A percentile compares a stretch with the other conserved stretches of the same genome.
These are phyloP conservation scores for Chaetomium olivaceum DNA, from an alignment of 2,329 filamentous ascomycete species.

Conservation along the genomic window DNA sequence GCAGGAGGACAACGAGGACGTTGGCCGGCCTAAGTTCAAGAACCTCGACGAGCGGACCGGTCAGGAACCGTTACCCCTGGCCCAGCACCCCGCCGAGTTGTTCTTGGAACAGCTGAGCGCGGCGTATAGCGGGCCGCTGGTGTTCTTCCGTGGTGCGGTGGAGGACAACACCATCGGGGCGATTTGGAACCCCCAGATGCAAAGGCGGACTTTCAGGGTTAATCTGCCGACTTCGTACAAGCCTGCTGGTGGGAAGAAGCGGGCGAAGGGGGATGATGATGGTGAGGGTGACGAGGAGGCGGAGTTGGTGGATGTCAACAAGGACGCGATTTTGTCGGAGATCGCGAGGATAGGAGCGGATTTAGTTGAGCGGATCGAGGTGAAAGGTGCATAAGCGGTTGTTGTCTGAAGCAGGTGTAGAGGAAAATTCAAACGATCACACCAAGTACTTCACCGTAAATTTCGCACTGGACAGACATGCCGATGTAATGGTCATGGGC, in stretches of 20 bases:
- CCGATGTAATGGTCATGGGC: background rate
- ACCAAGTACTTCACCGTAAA: background rate
- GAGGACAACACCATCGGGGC: conserved; percentile 57
- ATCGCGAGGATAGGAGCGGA: conserved; percentile 68
- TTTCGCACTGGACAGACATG: background rate
- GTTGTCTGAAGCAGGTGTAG: background rate
- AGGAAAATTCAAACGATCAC: background rate
- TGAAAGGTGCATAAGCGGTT: conserved; percentile 34
- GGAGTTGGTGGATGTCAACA: conserved; percentile 63
- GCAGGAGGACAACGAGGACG: conserved; percentile 30
- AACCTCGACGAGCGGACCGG: conserved; percentile 69
- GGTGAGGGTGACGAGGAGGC: conserved; percentile 42
- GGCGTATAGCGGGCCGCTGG: conserved; percentile 66
- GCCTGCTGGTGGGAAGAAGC: conserved; percentile 44
- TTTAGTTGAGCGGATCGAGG: conserved; percentile 68
- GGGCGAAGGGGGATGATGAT: conserved; percentile 32
- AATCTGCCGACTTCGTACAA: conserved; percentile 69
- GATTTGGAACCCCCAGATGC: conserved; percentile 59
- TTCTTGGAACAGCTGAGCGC: conserved; percentile 68
- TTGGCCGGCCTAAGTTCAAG: conserved; percentile 64
- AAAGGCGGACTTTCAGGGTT: conserved; percentile 64
- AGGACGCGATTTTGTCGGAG: conserved; percentile 67
- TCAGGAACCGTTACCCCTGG: conserved; percentile 48
- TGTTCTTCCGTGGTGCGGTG: conserved; percentile 75
- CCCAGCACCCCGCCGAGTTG: conserved; percentile 60